Evolutionary conservation across 2,329 filamentous ascomycete genomes (phyloP), one percentile per base, ranked within the genome.

Genomic region (Simplicillium sp.): DNA sequence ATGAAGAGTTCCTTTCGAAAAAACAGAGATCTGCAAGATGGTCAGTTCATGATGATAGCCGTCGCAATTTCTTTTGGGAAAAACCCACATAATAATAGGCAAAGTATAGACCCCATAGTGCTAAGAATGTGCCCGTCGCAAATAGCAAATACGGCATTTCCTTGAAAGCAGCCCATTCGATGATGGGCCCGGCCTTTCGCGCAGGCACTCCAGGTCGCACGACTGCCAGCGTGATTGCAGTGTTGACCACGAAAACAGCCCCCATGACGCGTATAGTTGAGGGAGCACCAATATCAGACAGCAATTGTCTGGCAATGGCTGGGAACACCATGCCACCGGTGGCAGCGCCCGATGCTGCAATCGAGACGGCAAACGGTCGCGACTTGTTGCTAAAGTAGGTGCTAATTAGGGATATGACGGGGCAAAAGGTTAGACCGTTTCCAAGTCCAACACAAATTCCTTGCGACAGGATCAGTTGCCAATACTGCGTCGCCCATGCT

Each of bases 331-430:
- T 54, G 13, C 71, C 69, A 5, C 71, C 71, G 11, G 74, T 62
- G 11, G 67, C 68, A 36, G 66, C 71, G 3, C 77, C 77, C 2
- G 67, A 69, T 2, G 75, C 72, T 2, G 71, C 69, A 3, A 80
- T 54, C 2, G 75, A 76, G 36, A 78, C 68, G 6, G 72, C 75
- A 3, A 81, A 52, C 1, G 65, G 67, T 43, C 72, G 63, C 46
- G 65, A 70, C 42, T 62, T 67, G 34, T 60, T 64, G 18, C 60
- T 61, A 51, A 82, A 82, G 49, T 77, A 80, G 36, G 73, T 70
- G 3, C 73, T 68, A 5, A 80, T 58, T 32, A 80, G 65, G 11
- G 74, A 70, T 29, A 79, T 65, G 13, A 67, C 64, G 4, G 75
- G 68, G 18, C 73, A 63, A 54, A 72, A 77, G 15, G 76, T 55